These are phyloP conservation scores for Alternaria metachromatica DNA, from an alignment of 2,329 filamentous ascomycete species.

Conservation along the genomic window DNA sequence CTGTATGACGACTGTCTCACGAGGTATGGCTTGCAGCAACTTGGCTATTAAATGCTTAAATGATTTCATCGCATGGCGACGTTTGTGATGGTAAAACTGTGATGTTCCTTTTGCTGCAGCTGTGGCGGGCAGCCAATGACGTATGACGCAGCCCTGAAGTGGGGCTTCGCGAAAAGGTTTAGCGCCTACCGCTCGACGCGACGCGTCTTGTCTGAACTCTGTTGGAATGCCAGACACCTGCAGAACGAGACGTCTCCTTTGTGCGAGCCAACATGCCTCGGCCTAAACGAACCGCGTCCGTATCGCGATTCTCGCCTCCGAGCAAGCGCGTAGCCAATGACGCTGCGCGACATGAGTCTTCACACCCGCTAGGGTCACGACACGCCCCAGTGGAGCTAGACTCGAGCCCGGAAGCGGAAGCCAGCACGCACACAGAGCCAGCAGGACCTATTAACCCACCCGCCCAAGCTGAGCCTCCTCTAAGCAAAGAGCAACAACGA, in stretches of 20 bases:
- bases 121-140: neutral
- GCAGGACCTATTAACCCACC: neutral
- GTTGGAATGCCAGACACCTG: neutral
- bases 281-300: neutral
- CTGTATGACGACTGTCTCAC: neutral
- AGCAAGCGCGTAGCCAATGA: neutral
- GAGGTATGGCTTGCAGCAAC: neutral
- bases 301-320: neutral
- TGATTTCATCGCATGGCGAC: neutral
- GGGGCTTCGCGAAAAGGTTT: neutral
- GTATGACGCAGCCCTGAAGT: neutral
- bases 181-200: neutral
- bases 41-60: neutral
- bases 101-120: neutral
- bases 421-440: neutral
- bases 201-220: neutral
- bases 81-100: neutral
- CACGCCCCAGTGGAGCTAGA: neutral
- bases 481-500: constrained; percentile 57
- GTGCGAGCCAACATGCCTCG: neutral
- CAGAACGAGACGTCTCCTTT: neutral
- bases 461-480: constrained; percentile 21
- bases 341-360: neutral
- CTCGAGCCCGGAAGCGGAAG: neutral
- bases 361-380: neutral